Base-by-base conservation (phyloP, 176 grass and related monocot genomes). In the Lolium perenne region DNA sequence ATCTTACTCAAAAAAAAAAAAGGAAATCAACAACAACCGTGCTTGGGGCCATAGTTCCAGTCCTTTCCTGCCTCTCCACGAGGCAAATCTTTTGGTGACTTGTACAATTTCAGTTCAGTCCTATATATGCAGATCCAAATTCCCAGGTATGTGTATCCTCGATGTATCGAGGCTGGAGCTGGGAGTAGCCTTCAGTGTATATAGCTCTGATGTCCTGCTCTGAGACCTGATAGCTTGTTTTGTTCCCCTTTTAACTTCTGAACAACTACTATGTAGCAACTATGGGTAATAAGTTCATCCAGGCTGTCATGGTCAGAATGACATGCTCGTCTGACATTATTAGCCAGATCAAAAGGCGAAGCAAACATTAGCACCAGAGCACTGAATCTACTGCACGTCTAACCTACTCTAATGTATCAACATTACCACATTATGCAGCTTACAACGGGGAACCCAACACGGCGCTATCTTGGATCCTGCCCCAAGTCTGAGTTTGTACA, bases 401-500 rank as follows among this genome's bases (percentile, higher is more conserved):
- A 74, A 51, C 29, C 71, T 74, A 74, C 46, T 50, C 21, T 15
- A 65, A 29, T 6, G 32, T 35, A 35, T 35, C 32, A 35, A 23
- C 26, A 66, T 66, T 35, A 35, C 63, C 63, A 51, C 22, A 74
- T 26, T 15, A 7, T 74, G 12, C 46, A 74, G 4, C 47, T 50
- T 74, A 74, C 22, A 15, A 74, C 46, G 13, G 47, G 46, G 71
- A 73, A 43, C 43, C 13, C n/a, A 6, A 47, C 41, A 72, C 18
- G 9, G 41, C 20, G 0, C 8, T 4, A 22, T 13, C 69, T 22
- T 72, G 40, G 69, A 46, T 12, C 62, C 5, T 67, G 69, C 20
- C 70, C 45, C 21, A 51, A 16, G 13, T 74, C 71, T 16, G 71
- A 51, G 23, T 74, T 74, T 51, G 15, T 76, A 53, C 72, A 53